Evolutionary conservation across 2,329 filamentous ascomycete species (phyloP), one percentile per base, ranked within the genome.

Genomic region (Teratosphaeria gauchensis): DNA sequence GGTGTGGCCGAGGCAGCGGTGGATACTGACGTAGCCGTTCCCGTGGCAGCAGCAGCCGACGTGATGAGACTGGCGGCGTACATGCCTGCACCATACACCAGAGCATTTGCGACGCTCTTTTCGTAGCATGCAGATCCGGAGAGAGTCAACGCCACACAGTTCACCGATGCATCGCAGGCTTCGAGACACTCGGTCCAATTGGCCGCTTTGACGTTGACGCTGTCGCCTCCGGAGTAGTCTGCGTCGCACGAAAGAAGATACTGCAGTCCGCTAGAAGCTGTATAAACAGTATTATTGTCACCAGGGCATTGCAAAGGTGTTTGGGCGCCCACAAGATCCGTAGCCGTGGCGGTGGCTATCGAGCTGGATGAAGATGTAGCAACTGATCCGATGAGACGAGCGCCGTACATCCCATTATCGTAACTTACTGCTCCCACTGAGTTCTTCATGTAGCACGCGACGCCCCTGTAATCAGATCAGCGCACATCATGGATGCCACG

Each of bases 221-320:
- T 63, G 58, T 71, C 67, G 33, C 68, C 69, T 5, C 61, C 68
- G 9, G 58, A 53, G 52, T 71, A 66, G 48, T 71, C 69, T 21
- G 68, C 64, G 32, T 61, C 64, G 58, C 69, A 71, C 52, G 69
- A 66, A 54, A 71, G 64, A 30, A 64, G 28, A 57, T 65, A 70
- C 28, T 57, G 53, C 5, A 62, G 58, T n/a, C 65, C 64, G 33
- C 59, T 66, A n/a, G 57, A 21, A 11, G 60, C 63, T 5, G 58
- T 64, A 56, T 68, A 66, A 1, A 56, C 59, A 21, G 58, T 68
- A 28, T 59, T 60, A 51, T 69, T 62, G 7, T 59, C 59, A 4
- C 42, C 46, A 1, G 68, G 67, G 54, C 68, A 70, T 5, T 58
- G 56, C 2, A 64, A 48, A n/a, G 56, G 33, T 2, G 55, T 57